These are phyloP conservation scores for Sugiyamaella chiloensis DNA, from an alignment of 805 yeast genomes.

Conservation along the genomic window DNA sequence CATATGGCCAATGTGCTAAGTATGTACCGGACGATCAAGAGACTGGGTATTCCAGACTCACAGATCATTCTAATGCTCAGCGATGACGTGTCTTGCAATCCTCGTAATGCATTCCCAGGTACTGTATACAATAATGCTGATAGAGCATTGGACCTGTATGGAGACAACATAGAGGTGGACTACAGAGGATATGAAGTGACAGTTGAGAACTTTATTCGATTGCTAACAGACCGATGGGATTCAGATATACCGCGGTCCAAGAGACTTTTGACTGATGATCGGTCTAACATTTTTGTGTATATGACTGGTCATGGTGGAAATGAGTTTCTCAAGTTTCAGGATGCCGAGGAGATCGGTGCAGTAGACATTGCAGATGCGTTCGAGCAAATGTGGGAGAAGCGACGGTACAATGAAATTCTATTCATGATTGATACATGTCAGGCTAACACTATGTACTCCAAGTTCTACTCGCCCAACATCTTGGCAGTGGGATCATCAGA, in stretches of 20 bases:
- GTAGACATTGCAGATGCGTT: conserved; percentile 97
- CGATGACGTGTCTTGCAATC: conserved; percentile 96
- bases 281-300: conserved; percentile 89
- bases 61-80: conserved; percentile 94
- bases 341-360: conserved; percentile 94
- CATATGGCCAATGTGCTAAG: conserved; percentile 96
- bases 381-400: conserved; percentile 94
- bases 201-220: conserved; percentile 90
- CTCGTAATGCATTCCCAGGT: conserved; percentile 94
- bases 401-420: conserved; percentile 88
- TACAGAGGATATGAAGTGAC: conserved; percentile 98
- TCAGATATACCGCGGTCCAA: conserved; percentile 91
- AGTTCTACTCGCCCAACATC: conserved; percentile 87
- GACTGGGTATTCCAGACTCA: conserved; percentile 96
- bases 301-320: conserved; percentile 99
- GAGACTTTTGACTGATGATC: conserved; percentile 85
- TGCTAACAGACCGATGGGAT: conserved; percentile 94
- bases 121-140: conserved; percentile 92
- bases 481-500: conserved; percentile 90
- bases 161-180: conserved; percentile 93
- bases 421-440: conserved; percentile 99
- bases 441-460: conserved; percentile 96
- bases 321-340: conserved; percentile 95
- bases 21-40: conserved; percentile 91
- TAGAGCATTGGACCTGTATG: conserved; percentile 87